Evolutionary conservation across 768 basidiomycete genomes (phyloP).

Genomic region (Rubroboletus pulcherrimus): DNA sequence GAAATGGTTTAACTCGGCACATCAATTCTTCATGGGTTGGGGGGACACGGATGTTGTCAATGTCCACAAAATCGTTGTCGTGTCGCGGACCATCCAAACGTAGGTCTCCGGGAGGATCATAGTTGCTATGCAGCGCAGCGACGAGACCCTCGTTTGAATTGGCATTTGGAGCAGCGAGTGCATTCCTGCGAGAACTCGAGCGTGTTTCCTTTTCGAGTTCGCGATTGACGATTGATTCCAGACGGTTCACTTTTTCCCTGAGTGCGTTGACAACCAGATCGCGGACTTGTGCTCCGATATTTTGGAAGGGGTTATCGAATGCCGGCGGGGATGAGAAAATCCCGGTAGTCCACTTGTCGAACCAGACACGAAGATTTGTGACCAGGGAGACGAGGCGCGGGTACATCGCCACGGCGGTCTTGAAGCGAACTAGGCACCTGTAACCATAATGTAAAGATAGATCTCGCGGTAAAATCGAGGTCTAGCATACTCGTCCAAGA

Average conservation of each 20-base stretch:
- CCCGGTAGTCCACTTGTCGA: conserved; percentile 43
- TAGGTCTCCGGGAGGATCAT: conserved; percentile 53
- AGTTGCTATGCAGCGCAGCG: conserved; percentile 38
- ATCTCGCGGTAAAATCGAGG: conserved; percentile 13
- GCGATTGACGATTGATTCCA: conserved; percentile 47
- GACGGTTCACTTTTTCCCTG: conserved; percentile 29
- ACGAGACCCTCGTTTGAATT: conserved; percentile 34
- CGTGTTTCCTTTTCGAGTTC: conserved; percentile 40
- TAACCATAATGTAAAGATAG: background rate
- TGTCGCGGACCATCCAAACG: conserved; percentile 54
- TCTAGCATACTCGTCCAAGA: conserved; percentile 50
- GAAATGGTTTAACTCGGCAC: conserved; percentile 44
- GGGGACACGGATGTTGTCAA: conserved; percentile 58
- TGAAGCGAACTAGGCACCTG: conserved; percentile 58
- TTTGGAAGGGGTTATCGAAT: conserved; percentile 46
- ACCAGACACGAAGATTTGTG: conserved; percentile 42
- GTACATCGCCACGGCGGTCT: conserved; percentile 46
- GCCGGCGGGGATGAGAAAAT: conserved; percentile 35
- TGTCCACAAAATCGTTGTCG: conserved; percentile 61
- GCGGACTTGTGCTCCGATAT: conserved; percentile 28
- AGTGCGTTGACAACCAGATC: conserved; percentile 34
- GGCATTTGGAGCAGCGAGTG: background rate
- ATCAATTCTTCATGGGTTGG: conserved; percentile 68
- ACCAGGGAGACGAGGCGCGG: conserved; percentile 43
- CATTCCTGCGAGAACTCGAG: conserved; percentile 9